Evolutionary conservation across 192 early-diverging fungal species (phyloP).

Genomic region (Dimargaris cristalligena): DNA sequence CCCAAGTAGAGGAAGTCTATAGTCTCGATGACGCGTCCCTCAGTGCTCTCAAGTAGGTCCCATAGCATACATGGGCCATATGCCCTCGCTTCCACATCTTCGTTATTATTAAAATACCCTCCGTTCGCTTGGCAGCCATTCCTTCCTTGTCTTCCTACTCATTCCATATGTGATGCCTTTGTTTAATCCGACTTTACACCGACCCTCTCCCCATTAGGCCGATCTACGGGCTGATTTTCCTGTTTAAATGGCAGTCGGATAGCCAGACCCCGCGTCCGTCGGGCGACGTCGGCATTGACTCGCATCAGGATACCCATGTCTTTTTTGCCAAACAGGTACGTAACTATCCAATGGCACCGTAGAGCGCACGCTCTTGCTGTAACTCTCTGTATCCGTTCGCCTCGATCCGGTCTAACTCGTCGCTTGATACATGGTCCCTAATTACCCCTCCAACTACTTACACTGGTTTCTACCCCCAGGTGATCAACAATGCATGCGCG

Average conservation of each 20-base stretch:
- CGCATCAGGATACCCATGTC: conserved; percentile 23
- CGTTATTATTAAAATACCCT: too few relatives aligned
- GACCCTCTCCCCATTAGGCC: conserved; percentile 22
- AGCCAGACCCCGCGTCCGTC: conserved; percentile 5
- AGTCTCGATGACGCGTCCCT: conserved; percentile 46
- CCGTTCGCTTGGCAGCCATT: too few relatives aligned
- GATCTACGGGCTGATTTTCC: conserved; percentile 64
- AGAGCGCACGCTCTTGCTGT: too few relatives aligned
- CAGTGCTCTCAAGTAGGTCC: conserved; percentile 37
- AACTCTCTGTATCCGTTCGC: too few relatives aligned
- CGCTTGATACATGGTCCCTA: too few relatives aligned
- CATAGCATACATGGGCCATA: too few relatives aligned
- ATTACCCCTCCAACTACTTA: too few relatives aligned
- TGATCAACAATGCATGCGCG: conserved; percentile 72
- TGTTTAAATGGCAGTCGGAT: conserved; percentile 55
- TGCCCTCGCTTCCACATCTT: too few relatives aligned
- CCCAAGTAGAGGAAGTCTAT: conserved; percentile 68
- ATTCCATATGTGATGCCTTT: too few relatives aligned
- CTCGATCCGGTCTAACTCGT: too few relatives aligned
- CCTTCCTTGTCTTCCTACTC: too few relatives aligned
- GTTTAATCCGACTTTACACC: too few relatives aligned
- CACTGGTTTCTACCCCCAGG: conserved; percentile 32
- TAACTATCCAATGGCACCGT: conserved; percentile 9
- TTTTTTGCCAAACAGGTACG: conserved; percentile 52
- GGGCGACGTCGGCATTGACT: conserved; percentile 16